Evolutionary conservation across 2,329 filamentous ascomycete genomes (phyloP).

Genomic region (Nemania sp.): DNA sequence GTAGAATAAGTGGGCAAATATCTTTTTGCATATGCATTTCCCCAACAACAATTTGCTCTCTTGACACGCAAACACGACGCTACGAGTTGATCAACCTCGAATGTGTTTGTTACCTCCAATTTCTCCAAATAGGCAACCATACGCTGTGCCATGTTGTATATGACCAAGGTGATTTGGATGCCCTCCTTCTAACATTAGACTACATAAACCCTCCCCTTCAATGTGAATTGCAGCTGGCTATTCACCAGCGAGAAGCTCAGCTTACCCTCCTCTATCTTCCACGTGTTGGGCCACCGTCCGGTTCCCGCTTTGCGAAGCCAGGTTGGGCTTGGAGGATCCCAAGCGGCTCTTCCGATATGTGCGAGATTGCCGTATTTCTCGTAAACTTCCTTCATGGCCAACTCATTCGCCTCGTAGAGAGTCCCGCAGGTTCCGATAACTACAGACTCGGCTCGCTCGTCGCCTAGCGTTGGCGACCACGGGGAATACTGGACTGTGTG

Average conservation of each 20-base stretch:
- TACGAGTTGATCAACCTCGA: too few species aligned
- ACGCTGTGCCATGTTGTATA: too few species aligned
- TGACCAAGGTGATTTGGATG: background rate
- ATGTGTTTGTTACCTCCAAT: too few species aligned
- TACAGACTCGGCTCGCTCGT: background rate
- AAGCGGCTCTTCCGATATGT: background rate
- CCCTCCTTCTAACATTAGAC: background rate
- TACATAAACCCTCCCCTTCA: slow-evolving; percentile 3
- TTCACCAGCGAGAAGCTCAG: slow-evolving; percentile 9
- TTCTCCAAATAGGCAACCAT: too few species aligned
- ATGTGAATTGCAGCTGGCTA: background rate
- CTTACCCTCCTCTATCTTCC: slow-evolving; percentile 21
- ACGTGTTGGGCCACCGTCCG: slow-evolving; percentile 17
- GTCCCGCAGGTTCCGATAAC: background rate
- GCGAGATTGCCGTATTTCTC: slow-evolving; percentile 22
- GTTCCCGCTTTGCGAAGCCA: slow-evolving; percentile 24
- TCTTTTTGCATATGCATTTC: too few species aligned
- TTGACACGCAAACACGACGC: too few species aligned
- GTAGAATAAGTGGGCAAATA: too few species aligned
- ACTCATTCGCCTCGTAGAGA: slow-evolving; percentile 12
- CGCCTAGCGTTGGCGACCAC: background rate
- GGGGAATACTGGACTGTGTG: slow-evolving; percentile 5
- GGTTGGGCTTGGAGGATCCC: background rate
- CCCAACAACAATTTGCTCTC: too few species aligned
- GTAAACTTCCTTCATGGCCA: slow-evolving; percentile 16